phyloP scores from a whole-genome alignment of 768 basidiomycete genomes.

The Trametes gibbosa region DNA sequence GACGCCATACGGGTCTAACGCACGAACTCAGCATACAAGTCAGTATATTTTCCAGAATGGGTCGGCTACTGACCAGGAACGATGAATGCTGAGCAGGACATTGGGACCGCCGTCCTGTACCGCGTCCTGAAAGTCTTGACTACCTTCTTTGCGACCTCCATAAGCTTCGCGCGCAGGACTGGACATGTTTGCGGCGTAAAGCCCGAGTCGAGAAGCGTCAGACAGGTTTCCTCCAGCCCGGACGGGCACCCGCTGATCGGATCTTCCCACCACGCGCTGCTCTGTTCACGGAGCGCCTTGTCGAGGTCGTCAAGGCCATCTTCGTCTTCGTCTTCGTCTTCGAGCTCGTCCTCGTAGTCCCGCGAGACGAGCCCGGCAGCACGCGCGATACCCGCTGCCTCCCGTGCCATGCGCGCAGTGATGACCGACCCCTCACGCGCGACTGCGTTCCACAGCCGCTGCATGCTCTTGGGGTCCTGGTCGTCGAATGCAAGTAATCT shows the following conservation, averaged over 20 bases:
- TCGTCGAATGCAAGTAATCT: constrained; percentile 14
- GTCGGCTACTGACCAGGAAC: constrained; percentile 44
- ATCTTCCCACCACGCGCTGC: constrained; percentile 72
- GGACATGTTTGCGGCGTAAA: constrained; percentile 50
- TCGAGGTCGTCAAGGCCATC: constrained; percentile 19
- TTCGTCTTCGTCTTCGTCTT: constrained; percentile 26
- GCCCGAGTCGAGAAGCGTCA: constrained; percentile 57
- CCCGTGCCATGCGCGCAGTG: constrained; percentile 23
- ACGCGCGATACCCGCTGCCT: constrained; percentile 26
- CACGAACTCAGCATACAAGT: not conserved
- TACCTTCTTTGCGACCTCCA: constrained; percentile 43
- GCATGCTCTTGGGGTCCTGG: constrained; percentile 15
- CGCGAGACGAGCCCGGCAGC: constrained; percentile 24
- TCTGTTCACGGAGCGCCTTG: constrained; percentile 34
- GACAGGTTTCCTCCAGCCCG: constrained; percentile 56
- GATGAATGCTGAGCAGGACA: constrained; percentile 60
- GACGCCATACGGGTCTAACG: constrained; percentile 49
- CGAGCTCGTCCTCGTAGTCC: constrained; percentile 20
- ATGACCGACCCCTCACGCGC: constrained; percentile 24
- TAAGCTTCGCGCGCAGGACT: constrained; percentile 53
- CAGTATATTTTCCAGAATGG: not conserved
- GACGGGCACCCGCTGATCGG: constrained; percentile 59
- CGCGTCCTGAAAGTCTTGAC: constrained; percentile 42
- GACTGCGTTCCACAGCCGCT: constrained; percentile 26
- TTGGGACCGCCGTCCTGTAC: constrained; percentile 50